These are phyloP conservation scores for Claviceps pazoutovae DNA, from an alignment of 2,329 filamentous ascomycete genomes.

Conservation along the genomic window DNA sequence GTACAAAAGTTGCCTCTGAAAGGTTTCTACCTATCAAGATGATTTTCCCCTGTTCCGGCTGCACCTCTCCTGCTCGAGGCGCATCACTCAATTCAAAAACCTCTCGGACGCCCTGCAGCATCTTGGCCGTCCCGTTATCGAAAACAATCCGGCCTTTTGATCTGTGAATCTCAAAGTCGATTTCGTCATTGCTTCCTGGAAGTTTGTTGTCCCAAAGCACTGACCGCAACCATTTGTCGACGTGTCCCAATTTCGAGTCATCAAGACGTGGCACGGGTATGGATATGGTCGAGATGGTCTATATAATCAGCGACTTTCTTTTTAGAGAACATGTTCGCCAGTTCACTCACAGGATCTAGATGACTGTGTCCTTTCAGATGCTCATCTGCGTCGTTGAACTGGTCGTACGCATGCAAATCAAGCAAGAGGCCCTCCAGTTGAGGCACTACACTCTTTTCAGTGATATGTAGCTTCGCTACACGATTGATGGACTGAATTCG, in stretches of 20 bases:
- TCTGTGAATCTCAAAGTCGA: slow-evolving; percentile 66
- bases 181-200: slow-evolving; percentile 27
- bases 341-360: slow-evolving; percentile 58
- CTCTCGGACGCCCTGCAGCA: slow-evolving; percentile 85
- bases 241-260: slow-evolving; percentile 38
- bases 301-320: slow-evolving; percentile 8
- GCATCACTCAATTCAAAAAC: slow-evolving; percentile 81
- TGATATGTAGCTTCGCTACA: slow-evolving; percentile 71
- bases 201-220: slow-evolving; percentile 70
- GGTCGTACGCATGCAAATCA: slow-evolving; percentile 86
- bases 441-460: slow-evolving; percentile 66
- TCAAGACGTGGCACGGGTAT: slow-evolving; percentile 51
- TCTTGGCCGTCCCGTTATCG: slow-evolving; percentile 49
- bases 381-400: slow-evolving; percentile 59
- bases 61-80: slow-evolving; percentile 18
- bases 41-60: slow-evolving; percentile 36
- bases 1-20: slow-evolving; percentile 34
- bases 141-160: slow-evolving; percentile 68
- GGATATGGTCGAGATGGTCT: slow-evolving; percentile 76
- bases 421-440: slow-evolving; percentile 74
- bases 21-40: slow-evolving; percentile 49
- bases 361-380: slow-evolving; percentile 73
- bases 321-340: not conserved
- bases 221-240: slow-evolving; percentile 73
- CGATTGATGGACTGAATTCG: slow-evolving; percentile 80